Evolutionary conservation across 495 filamentous ascomycete genomes (phyloP).

Genomic region (Cercophora newfieldiana): DNA sequence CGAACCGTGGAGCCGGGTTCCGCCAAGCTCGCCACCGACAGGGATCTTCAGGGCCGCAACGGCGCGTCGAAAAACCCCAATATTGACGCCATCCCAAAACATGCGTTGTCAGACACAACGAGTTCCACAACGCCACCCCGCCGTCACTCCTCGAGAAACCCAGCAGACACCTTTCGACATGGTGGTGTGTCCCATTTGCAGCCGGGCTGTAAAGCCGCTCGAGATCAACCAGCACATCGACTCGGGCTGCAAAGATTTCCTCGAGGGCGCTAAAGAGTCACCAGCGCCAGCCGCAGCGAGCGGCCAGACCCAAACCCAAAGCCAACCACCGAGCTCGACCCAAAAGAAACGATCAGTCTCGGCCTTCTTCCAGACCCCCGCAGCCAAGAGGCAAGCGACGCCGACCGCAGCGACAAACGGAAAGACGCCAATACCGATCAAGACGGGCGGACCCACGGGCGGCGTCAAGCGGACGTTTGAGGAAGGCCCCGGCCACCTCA

Average conservation of each 20-base stretch:
- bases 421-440: constrained; percentile 23
- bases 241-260: constrained; percentile 67
- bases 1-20: not conserved
- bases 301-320: not conserved
- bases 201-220: constrained; percentile 66
- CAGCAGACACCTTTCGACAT: constrained; percentile 11
- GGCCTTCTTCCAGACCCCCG: constrained; percentile 76
- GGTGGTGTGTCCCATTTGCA: constrained; percentile 87
- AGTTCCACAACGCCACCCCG: not conserved
- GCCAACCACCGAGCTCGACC: constrained; percentile 14
- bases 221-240: constrained; percentile 94
- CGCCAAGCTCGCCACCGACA: not conserved
- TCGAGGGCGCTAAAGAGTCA: constrained; percentile 35
- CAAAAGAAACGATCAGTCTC: constrained; percentile 47
- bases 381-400: constrained; percentile 53
- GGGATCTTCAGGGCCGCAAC: not conserved
- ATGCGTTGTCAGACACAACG: not conserved
- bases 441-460: constrained; percentile 25
- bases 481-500: constrained; percentile 40
- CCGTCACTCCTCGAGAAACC: not conserved
- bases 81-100: not conserved
- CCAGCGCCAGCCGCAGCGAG: not conserved
- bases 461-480: constrained; percentile 46
- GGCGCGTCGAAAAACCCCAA: constrained; percentile 2
- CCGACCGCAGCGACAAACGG: constrained; percentile 15